Base-by-base conservation (phyloP, 1,284 basidiomycete species). In the Tilletia walkeri region DNA sequence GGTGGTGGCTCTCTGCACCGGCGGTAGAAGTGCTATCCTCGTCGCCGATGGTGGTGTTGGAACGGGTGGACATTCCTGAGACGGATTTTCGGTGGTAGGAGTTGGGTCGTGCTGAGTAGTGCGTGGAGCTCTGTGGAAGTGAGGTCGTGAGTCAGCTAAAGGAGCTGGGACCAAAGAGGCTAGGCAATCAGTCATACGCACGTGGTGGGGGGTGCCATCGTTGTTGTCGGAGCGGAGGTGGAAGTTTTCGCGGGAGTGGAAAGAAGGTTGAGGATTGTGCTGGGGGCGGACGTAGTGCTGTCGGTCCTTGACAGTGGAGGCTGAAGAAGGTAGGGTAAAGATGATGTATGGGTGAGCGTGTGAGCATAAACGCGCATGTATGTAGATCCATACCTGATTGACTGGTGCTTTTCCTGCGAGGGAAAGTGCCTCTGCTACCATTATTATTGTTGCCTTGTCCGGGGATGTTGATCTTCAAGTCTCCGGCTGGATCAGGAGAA, bases 61-160 rank as follows among this genome's bases (percentile, higher is more conserved):
- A 38, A 14, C 47, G 56, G 24, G 72, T 75, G 66, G 72, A 70
- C 39, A 65, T 49, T 18, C 30, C 47, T 18, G 72, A 73, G 20
- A 74, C 73, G 18, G 77, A 79, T 54, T 74, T 76, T 59, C 74
- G 77, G 59, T 79, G 78, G 71, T 80, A 79, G 49, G 77, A 76
- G 12, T 79, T 72, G 16, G 77, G 77, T 36, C 77, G 72, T 41
- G 77, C 75, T 54, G 78, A 80, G 67, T 80, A 80, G 70, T 80
- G 78, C 30, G 74, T 75, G 7, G 78, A 74, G 68, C 79, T 80
- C 70, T 66, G 56, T 30, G 24, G 24, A 30, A 30, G 24, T 30
- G 24, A 30, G 24, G 24, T 30, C 24, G 41, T 14, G 41, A 45
- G 41, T 45, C 41, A 45, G 12, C n/a, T 6, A 20, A n/a, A 39